phyloP scores from a whole-genome alignment of 2,329 filamentous ascomycete species.

The Calonectria crousiana region DNA sequence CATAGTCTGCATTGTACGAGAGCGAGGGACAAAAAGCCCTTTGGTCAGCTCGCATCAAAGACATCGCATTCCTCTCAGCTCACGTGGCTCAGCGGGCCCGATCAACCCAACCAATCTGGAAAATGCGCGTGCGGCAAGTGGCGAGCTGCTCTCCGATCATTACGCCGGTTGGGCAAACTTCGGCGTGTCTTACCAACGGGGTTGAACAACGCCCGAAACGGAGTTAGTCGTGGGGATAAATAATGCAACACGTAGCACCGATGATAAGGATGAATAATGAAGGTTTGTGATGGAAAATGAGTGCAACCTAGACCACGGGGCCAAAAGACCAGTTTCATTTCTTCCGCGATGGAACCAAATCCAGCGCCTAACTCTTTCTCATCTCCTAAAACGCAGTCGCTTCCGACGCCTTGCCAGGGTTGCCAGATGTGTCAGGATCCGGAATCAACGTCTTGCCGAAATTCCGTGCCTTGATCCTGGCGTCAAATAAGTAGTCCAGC shows the following conservation, averaged over 20 bases:
- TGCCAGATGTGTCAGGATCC: neutral
- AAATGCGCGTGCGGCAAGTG: too few relatives aligned
- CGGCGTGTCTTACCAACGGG: neutral
- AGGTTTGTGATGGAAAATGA: neutral
- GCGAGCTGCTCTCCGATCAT: neutral
- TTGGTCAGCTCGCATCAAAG: neutral
- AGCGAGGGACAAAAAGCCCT: neutral
- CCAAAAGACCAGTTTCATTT: neutral
- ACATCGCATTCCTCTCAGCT: neutral
- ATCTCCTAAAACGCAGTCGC: neutral
- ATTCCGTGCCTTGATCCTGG: neutral
- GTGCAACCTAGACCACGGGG: neutral
- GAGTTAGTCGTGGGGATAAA: neutral
- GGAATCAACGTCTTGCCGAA: neutral
- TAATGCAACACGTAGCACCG: neutral
- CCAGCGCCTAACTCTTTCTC: neutral
- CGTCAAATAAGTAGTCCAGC: conserved; percentile 6
- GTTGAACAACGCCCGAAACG: neutral
- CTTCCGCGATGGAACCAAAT: neutral
- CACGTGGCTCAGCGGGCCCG: neutral
- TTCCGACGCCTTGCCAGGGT: neutral
- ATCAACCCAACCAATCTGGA: neutral
- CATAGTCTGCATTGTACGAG: neutral
- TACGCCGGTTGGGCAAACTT: neutral
- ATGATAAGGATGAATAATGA: neutral